Evolutionary conservation across 2,329 filamentous ascomycete genomes (phyloP), one percentile per base, ranked within the genome.

Genomic region (Lasiodiplodia gonubiensis): DNA sequence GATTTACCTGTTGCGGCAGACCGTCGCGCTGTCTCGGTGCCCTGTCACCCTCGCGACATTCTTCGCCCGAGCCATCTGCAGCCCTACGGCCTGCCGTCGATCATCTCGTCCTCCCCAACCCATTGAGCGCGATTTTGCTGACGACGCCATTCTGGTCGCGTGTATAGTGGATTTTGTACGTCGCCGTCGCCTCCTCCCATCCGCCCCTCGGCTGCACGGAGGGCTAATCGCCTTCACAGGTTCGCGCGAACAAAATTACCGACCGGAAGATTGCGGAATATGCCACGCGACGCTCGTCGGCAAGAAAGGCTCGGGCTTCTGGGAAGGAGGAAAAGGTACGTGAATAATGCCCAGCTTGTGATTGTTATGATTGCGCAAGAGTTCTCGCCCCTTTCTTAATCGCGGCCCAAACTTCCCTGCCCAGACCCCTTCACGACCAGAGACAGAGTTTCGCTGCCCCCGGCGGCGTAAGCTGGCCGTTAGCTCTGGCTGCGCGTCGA

Each of bases 171-270:
- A 53, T 70, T 70, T 60, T 74, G 71, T 74, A 67, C 64, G 71
- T 71, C 27, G 37, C 25, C n/a, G 25, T 3, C 39, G 23, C 25
- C 30, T 25, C 23, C 27, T 11, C n/a, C 16, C 39, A 42, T 18
- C 39, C 27, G 12, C 46, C 14, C 21, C 14, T 37, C 59, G 42
- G 46, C 42, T 12, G 3, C 27, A 23, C 59, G 27, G 46, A 33
- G n/a, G 39, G 18, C 27, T 37, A 63, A 30, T 21, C 30, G 39
- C n/a, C 3, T 27, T 18, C 39, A 46, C 66, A 76, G 76, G 92
- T 78, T 92, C 90, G 70, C 84, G 92, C 63, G 92, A 96, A 81
- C 92, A 94, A 80, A 89, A 89, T 70, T 96, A 92, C 78, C 83
- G 88, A 25, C 88, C 90, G 1, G 91, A 94, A 74, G 89, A 90